Conservation (phyloP, 2,329 filamentous ascomycete species). For the Arthrobotrys pseudoclavata region DNA sequence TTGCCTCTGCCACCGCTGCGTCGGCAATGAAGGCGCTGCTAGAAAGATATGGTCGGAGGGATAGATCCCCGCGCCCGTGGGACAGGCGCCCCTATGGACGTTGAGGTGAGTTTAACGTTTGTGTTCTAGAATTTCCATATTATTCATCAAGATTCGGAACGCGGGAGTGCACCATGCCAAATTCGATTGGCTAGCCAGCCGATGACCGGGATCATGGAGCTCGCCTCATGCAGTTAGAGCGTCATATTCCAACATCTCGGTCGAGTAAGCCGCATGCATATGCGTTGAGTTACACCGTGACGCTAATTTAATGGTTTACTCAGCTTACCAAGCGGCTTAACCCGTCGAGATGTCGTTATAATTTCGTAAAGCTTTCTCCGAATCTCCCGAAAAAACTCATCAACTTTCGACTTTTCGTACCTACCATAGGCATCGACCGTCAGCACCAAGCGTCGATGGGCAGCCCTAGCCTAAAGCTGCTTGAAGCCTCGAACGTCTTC, state of each 20-base stretch:
- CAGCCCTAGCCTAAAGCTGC: not conserved
- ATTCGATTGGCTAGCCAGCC: conserved; percentile 24
- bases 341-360: conserved; percentile 14
- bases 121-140: not conserved
- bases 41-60: conserved; percentile 36
- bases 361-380: conserved; percentile 25
- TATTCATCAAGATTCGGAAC: conserved; percentile 14
- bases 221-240: conserved; percentile 28
- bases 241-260: conserved; percentile 22
- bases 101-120: conserved; percentile 9
- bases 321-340: conserved; percentile 29
- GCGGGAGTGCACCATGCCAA: not conserved
- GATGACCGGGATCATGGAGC: conserved; percentile 31
- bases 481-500: not conserved
- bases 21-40: conserved; percentile 64
- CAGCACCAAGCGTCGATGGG: not conserved
- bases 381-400: conserved; percentile 37
- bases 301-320: conserved; percentile 1
- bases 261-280: conserved; percentile 26
- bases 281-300: conserved; percentile 33
- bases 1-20: conserved; percentile 67
- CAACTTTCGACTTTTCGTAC: conserved; percentile 16
- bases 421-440: not conserved
- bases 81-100: conserved; percentile 23
- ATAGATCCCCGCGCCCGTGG: conserved; percentile 36